A percentile compares a stretch with the other conserved stretches of the same genome.
These are phyloP conservation scores for Actinidia chinensis DNA, from an alignment of 179 eudicot species.

Conservation along the genomic window DNA sequence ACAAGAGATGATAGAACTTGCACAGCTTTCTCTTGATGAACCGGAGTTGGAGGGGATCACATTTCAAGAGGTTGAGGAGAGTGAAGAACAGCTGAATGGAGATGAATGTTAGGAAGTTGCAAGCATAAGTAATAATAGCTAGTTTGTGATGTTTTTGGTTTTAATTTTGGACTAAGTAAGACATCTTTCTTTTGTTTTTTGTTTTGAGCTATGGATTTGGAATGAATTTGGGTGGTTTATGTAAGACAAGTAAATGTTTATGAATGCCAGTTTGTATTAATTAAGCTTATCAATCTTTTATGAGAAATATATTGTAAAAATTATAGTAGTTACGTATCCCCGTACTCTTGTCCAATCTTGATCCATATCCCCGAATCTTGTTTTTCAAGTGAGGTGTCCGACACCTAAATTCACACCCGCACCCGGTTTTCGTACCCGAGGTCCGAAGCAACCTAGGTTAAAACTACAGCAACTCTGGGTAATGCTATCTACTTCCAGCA, in stretches of 20 bases:
- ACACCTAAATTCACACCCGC: conserved; percentile 5
- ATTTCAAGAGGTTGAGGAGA: background rate
- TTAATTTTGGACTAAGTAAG: no score
- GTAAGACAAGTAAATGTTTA: background rate
- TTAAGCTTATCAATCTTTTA: background rate
- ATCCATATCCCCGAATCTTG: background rate
- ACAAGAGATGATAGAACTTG: background rate
- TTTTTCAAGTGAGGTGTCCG: background rate
- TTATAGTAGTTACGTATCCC: background rate
- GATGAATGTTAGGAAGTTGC: background rate
- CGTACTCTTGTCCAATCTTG: background rate
- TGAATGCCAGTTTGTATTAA: background rate
- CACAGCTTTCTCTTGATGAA: conserved; percentile 1
- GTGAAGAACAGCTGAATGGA: background rate
- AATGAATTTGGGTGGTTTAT: background rate
- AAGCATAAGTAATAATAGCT: no score
- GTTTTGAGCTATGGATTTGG: background rate
- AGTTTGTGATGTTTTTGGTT: no score
- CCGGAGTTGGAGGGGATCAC: background rate
- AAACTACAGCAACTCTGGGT: no score
- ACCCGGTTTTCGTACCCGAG: no score
- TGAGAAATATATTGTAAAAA: background rate
- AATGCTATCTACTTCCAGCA: no score
- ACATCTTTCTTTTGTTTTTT: background rate
- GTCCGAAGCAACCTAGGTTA: no score